A percentile compares a stretch with the other conserved stretches of the same genome.
Conservation (phyloP, 805 yeast species). For the Komagataella pastoris region DNA sequence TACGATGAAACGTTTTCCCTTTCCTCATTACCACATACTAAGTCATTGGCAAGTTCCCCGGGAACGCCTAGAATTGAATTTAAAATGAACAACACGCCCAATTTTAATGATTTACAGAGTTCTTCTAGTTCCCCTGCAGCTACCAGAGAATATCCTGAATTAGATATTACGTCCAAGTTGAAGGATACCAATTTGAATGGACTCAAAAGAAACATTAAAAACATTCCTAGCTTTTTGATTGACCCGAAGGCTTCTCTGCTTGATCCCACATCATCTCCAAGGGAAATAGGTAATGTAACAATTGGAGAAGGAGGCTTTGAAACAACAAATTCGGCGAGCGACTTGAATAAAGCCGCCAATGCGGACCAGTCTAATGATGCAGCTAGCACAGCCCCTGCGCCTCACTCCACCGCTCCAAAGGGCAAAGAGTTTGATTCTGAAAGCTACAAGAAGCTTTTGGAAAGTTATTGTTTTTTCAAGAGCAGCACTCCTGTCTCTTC, state of each 20-base stretch:
- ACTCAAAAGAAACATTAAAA: background rate
- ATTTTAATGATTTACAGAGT: background rate
- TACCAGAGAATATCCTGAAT: background rate
- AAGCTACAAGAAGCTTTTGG: conserved; percentile 41
- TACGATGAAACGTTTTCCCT: background rate
- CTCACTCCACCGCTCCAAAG: conserved; percentile 1
- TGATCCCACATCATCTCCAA: background rate
- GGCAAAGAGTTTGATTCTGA: conserved; percentile 30
- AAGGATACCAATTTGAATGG: background rate
- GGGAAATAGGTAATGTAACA: background rate
- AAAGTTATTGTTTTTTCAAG: conserved; percentile 47
- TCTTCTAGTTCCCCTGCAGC: background rate
- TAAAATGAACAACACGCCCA: background rate
- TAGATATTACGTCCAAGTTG: background rate
- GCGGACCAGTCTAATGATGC: background rate
- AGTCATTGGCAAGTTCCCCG: background rate
- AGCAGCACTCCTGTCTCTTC: conserved; percentile 21
- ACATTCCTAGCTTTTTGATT: background rate
- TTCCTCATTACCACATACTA: background rate
- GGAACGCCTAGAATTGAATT: background rate
- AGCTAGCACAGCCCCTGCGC: background rate
- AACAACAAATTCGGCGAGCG: background rate
- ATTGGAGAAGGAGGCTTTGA: background rate
- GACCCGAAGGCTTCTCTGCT: background rate
- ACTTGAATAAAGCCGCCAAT: background rate